These are phyloP conservation scores for Dictyostelium capitatum DNA, from an alignment of 78 protist genomes.

Conservation along the genomic window DNA sequence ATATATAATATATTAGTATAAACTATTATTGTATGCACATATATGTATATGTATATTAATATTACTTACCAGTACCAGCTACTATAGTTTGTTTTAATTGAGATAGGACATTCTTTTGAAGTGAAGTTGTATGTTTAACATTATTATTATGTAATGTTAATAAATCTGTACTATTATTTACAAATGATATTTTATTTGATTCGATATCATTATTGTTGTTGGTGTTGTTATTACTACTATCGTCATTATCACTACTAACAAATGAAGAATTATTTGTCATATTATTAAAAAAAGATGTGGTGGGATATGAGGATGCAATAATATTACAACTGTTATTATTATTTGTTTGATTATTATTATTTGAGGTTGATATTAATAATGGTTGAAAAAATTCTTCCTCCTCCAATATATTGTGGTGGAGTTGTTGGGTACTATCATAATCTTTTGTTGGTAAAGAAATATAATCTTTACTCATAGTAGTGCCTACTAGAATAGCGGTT, in stretches of 20 bases:
- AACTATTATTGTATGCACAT: no score
- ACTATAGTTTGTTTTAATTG: not conserved
- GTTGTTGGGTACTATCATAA: not conserved
- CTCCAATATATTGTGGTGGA: not conserved
- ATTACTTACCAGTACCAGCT: conserved; percentile 37
- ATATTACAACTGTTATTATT: not conserved
- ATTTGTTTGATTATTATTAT: not conserved
- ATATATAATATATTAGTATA: not conserved
- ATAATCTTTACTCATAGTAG: no score
- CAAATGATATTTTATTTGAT: not conserved
- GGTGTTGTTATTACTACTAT: not conserved
- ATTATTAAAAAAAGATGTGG: not conserved
- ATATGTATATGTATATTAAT: not conserved
- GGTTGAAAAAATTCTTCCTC: conserved; percentile 12
- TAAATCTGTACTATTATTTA: not conserved
- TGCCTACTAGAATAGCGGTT: no score
- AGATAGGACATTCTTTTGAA: not conserved
- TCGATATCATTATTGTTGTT: conserved; percentile 5
- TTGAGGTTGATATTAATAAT: not conserved
- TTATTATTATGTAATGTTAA: conserved; percentile 7
- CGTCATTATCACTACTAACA: not conserved
- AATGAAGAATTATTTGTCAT: not conserved
- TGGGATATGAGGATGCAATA: conserved; percentile 3
- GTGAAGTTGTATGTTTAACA: not conserved
- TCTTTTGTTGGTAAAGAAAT: not conserved